Evolutionary conservation across 2,329 filamentous ascomycete genomes (phyloP), one percentile per base, ranked within the genome.

Genomic region (Cladosporium austrohemisphaericum): DNA sequence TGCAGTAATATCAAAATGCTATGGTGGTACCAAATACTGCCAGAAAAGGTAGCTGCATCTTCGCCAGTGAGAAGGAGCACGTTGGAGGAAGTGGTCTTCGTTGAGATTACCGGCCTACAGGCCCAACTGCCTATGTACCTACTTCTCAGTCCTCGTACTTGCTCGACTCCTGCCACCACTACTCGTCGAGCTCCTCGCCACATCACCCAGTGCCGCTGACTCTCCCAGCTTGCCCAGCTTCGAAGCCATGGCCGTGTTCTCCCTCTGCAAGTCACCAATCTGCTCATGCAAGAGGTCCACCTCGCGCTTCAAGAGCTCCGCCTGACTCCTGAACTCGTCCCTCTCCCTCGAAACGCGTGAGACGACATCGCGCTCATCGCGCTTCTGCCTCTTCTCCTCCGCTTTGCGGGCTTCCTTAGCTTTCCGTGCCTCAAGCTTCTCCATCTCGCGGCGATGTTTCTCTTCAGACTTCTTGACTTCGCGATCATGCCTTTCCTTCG

Each of bases 381-480:
- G 72, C 46, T 72, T 69, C 55, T 72, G 69, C 10, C 68, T 61
- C 33, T 66, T 69, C 53, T 73, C 72, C 54, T 76, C 71, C 14
- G 71, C 70, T 38, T 73, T 73, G 22, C 67, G 64, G 14, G 56
- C 53, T 41, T 66, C 65, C 46, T 63, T 65, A n/a, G 58, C 57
- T 32, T 61, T 60, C 47, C 65, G 64, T 41, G 58, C 55, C 49
- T 68, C 68, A 1, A 76, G 76, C 65, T 84, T 85, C 57, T 71
- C 73, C 52, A 80, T 73, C 60, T 89, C 85, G 50, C 76, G 77
- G 51, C 74, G 72, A 40, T 80, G 79, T 68, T 81, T 81, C 55
- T 81, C 76, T 55, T 87, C 80, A 2, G 86, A 68, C 65, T 83
- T 85, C 54, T 71, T 71, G 37, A 86, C 70, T 60, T 88, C 84